Conservation (phyloP, 495 filamentous ascomycete genomes). For the Corynascus novoguineensis region DNA sequence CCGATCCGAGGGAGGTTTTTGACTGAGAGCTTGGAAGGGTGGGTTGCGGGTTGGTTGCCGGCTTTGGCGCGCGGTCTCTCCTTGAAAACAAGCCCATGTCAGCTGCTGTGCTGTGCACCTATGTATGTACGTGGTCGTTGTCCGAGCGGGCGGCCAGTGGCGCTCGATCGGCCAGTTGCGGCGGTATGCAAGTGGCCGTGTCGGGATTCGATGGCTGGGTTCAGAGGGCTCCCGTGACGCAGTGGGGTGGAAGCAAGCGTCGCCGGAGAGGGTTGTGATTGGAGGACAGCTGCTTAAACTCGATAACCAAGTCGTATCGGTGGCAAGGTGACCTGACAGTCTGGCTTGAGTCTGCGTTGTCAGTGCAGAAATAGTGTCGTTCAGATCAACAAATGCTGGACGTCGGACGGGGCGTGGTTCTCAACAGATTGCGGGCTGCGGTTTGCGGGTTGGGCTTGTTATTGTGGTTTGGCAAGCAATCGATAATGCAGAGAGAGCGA, state of each 20-base stretch:
- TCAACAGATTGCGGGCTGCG: not conserved
- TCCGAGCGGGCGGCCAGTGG: constrained; percentile 10
- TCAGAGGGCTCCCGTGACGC: constrained; percentile 17
- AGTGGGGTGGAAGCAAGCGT: constrained; percentile 14
- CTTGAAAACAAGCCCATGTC: constrained; percentile 51
- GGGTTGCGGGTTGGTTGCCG: constrained; percentile 28
- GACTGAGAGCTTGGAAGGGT: constrained; percentile 28
- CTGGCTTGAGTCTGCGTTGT: constrained; percentile 5
- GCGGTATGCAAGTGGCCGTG: constrained; percentile 16
- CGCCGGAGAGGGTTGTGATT: constrained; percentile 9
- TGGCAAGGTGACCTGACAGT: not conserved
- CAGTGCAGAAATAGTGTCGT: constrained; percentile 5
- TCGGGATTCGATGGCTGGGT: constrained; percentile 12
- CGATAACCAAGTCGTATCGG: not conserved
- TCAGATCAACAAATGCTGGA: too few species aligned
- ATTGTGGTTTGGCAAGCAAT: constrained; percentile 1
- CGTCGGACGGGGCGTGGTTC: not conserved
- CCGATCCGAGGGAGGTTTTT: constrained; percentile 32
- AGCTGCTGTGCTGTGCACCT: constrained; percentile 9
- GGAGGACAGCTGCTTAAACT: not conserved
- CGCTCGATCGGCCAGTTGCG: constrained; percentile 17
- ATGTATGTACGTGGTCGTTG: constrained; percentile 7
- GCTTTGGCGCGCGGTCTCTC: constrained; percentile 43
- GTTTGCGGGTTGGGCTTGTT: not conserved
- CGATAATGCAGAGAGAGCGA: not conserved